A percentile compares a stretch with the other conserved stretches of the same genome.
phyloP scores from a whole-genome alignment of 2,329 filamentous ascomycete genomes.

The Niveomyces coronatus region DNA sequence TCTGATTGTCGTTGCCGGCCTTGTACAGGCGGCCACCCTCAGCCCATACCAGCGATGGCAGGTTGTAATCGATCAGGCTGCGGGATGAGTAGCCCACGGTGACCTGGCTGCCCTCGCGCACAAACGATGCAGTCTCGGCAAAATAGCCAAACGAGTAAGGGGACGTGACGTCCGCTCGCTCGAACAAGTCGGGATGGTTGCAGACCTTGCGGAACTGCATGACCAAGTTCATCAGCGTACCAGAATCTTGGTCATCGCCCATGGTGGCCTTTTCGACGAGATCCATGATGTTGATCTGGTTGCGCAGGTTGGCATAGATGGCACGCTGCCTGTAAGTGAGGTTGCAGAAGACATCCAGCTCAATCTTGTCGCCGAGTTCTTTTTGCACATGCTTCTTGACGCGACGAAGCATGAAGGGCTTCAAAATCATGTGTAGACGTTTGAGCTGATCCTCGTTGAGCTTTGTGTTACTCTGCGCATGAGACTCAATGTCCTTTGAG shows the following conservation, averaged over 20 bases:
- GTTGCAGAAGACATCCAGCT: conserved; percentile 91
- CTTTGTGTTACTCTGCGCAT: conserved; percentile 98
- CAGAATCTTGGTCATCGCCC: conserved; percentile 88
- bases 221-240: conserved; percentile 95
- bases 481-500: conserved; percentile 92
- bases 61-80: conserved; percentile 71
- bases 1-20: conserved; percentile 60
- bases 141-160: conserved; percentile 78
- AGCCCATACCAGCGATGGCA: conserved; percentile 77
- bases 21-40: conserved; percentile 67
- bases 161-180: conserved; percentile 83
- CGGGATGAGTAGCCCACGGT: conserved; percentile 79
- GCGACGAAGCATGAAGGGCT: conserved; percentile 98
- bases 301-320: conserved; percentile 83
- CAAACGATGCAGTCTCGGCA: conserved; percentile 89
- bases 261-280: conserved; percentile 93
- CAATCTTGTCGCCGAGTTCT: conserved; percentile 97
- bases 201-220: conserved; percentile 99
- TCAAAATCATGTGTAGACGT: conserved; percentile 95
- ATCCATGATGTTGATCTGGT: conserved; percentile 98
- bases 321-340: conserved; percentile 92
- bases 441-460: conserved; percentile 96
- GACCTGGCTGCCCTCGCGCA: conserved; percentile 75
- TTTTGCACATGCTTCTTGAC: conserved; percentile 99
- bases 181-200: conserved; percentile 95